Base-by-base conservation (phyloP, 78 protist species). In the Cavenderia fasciculata region DNA sequence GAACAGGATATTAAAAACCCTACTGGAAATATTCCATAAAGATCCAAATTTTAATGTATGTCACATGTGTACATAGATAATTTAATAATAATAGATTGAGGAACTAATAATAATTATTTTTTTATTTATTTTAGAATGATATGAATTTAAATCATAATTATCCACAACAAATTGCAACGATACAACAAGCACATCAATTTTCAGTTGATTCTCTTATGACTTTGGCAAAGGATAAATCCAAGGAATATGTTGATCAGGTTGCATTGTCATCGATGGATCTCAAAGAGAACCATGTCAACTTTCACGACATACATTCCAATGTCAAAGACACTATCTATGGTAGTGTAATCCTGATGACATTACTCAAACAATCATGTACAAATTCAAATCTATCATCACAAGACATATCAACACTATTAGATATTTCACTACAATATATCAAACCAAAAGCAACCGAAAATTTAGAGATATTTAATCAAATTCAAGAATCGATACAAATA, bases 11-110 rank as follows among this genome's bases (percentile, higher is more conserved):
- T 68, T 82, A 54, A 43, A 25, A 57, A 68, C 79, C 11, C 27
- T 82, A 56, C 33, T 82, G 12, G 90, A 82, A 44, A 82, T 82
- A 34, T 82, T 82, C 38, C 65, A 66, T 44, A 49, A n/a, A 46
- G 61, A 82, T 68, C 57, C 21, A 6, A 40, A 33, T 40, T 16
- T 40, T 19, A 43, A 63, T 63, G 75, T 69, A 59, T 59, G 65
- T 59, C 16, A 16, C n/a, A n/a, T n/a, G n/a, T n/a, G n/a, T n/a
- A n/a, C n/a, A n/a, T n/a, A n/a, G n/a, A n/a, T n/a, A n/a, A n/a
- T n/a, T n/a, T n/a, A n/a, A n/a, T n/a, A n/a, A n/a, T n/a, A n/a
- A n/a, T n/a, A n/a, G n/a, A n/a, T n/a, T n/a, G n/a, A n/a, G n/a
- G n/a, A n/a, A n/a, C n/a, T n/a, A n/a, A n/a, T n/a, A n/a, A n/a